Evolutionary conservation across 164 flowering plant species (phyloP).

Genomic region (Protea cynaroides): DNA sequence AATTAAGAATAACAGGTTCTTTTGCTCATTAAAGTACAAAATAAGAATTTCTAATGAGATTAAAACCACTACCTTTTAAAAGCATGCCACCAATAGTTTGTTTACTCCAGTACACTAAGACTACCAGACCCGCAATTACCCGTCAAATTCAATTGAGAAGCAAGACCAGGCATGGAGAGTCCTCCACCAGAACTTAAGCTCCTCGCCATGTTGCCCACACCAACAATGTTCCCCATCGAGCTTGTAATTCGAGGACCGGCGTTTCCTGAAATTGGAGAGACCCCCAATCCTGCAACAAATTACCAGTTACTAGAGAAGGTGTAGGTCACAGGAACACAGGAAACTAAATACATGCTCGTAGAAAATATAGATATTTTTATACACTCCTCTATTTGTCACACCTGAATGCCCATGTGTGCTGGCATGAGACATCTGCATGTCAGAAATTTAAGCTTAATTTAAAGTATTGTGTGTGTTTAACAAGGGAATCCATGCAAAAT

Average conservation of each 20-base stretch:
- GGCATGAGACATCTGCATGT: constrained; percentile 31
- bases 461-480: neutral
- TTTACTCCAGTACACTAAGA: constrained; percentile 27
- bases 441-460: neutral
- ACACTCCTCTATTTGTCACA: constrained; percentile 31
- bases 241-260: constrained; percentile 26
- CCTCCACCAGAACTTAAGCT: constrained; percentile 32
- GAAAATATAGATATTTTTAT: constrained; percentile 5
- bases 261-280: constrained; percentile 32
- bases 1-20: too few species aligned
- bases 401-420: constrained; percentile 33
- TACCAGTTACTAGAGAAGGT: constrained; percentile 15
- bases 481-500: neutral
- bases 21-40: neutral
- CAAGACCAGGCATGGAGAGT: constrained; percentile 31
- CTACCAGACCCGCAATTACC: constrained; percentile 25
- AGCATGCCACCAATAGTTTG: constrained; percentile 33
- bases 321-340: constrained; percentile 17
- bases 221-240: constrained; percentile 26
- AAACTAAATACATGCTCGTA: constrained; percentile 15
- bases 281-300: constrained; percentile 23
- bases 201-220: constrained; percentile 27
- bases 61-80: constrained; percentile 29
- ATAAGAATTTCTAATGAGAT: neutral
- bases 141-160: constrained; percentile 30